Base-by-base conservation (phyloP, 306 rosid species). In the Delonix regia region DNA sequence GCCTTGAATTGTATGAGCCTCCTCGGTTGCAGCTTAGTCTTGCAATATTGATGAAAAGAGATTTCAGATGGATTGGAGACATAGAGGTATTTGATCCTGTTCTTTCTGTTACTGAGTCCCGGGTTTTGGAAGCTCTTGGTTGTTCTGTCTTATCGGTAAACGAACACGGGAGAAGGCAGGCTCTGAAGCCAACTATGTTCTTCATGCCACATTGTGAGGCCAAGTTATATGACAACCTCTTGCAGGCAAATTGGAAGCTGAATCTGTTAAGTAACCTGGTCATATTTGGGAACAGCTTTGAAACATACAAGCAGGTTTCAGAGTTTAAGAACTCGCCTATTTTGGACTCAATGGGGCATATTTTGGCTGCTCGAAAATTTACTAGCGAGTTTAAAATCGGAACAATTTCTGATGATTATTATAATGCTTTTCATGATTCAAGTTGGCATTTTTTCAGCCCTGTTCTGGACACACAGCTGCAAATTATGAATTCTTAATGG, bases 151-250 rank as follows among this genome's bases (percentile, higher is more conserved):
- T 90, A 42, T 83, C 93, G 1, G 19, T 86, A 42, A 92, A 94
- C 9, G 97, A 94, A 85, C 89, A 88, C 44, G 97, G 97, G 1
- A 80, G 85, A 79, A 88, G 97, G 51, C 77, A 81, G 78, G 97
- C 88, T 0, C 1, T 64, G 21, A 84, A 83, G 74, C 89, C 94
- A 48, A 90, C 90, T 0, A 1, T 90, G 84, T 92, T 90, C 86
- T 90, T 89, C 82, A 92, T 94, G 98, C 97, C 98, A 11, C 97
- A 92, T 75, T 92, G 94, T 56, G 97, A 90, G 79, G 94, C 93
- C 12, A 90, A 80, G 85, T 74, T 94, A 76, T 94, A 94, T 57
- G 83, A 85, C 86, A 94, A 92, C 86, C 91, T 92, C 51, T 82
- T 94, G 85, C 90, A 47, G 66, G 94, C 85, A 8, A 92, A 94